Evolutionary conservation across 2,329 filamentous ascomycete genomes (phyloP), one percentile per base, ranked within the genome.

Genomic region (Colletotrichum destructivum): DNA sequence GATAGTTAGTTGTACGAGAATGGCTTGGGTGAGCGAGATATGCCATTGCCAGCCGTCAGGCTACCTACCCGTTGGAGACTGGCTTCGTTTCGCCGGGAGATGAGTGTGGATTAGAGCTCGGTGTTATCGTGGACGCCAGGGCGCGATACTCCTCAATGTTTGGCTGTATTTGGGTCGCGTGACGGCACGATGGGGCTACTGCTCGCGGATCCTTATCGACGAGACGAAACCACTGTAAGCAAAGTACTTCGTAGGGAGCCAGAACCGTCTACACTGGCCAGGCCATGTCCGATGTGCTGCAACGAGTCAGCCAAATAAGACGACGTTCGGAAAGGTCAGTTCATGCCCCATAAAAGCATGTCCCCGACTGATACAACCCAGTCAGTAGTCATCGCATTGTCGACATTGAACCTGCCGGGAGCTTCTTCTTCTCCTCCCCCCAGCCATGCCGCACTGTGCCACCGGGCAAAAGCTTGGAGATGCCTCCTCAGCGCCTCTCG

Each of bases 21-120:
- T 31, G 9, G 44, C 15, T 51, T n/a, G 35, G 35, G 42, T 40
- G 62, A 59, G 55, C 61, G 62, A 62, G 47, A 71, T 72, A 66
- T 61, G 61, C 35, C 35, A 47, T 35, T 35, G 31, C 31, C 31
- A 11, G 31, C 31, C 31, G 23, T 52, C 46, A 26, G 44, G 42
- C 40, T 66, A 66, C 70, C 66, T 72, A 72, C 61, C 66, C 31
- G 18, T 72, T 72, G 56, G 47, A 66, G 70, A 71, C 62, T 71
- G 70, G 70, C 57, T 66, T 57, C 66, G 66, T 71, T 72, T 72
- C 57, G 65, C 26, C 54, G 66, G 69, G 69, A 72, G 69, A 72
- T 72, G 65, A 72, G 60, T 60, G 69, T 69, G 69, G 69, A 18
- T 64, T 63, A 47, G 65, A 21, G 15, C 31, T 55, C 47, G 69